Evolutionary conservation across 495 filamentous ascomycete species (phyloP).

Genomic region (Amphirosellinia nigrospora): DNA sequence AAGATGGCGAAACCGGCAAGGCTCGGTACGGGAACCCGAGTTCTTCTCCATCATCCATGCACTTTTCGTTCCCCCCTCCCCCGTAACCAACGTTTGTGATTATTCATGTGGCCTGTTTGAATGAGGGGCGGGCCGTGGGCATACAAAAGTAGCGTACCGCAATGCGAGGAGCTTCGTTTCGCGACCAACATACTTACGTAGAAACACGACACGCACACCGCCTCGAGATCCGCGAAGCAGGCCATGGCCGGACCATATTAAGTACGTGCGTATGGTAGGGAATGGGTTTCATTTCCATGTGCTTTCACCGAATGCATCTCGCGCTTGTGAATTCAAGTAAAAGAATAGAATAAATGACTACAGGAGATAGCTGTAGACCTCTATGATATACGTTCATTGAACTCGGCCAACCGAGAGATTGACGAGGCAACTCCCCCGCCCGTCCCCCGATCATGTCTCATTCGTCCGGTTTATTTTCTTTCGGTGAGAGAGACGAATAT

Average conservation of each 20-base stretch:
- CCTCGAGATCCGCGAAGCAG: background rate
- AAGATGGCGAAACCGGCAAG: background rate
- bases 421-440: no score
- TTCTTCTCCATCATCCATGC: background rate
- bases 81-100: background rate
- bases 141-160: background rate
- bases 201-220: background rate
- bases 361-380: no score
- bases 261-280: no score
- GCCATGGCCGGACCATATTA: no score
- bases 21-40: constrained; percentile 7
- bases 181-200: background rate
- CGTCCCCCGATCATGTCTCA: background rate
- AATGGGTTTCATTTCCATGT: no score
- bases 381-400: no score
- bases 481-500: background rate
- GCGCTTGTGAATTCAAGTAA: no score
- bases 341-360: no score
- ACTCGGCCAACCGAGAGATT: no score
- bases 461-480: background rate
- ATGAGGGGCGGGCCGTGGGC: background rate
- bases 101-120: background rate
- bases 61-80: background rate
- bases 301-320: no score
- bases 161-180: background rate